Evolutionary conservation across 2,329 filamentous ascomycete genomes (phyloP).

Genomic region (Calonectria ilicicola): DNA sequence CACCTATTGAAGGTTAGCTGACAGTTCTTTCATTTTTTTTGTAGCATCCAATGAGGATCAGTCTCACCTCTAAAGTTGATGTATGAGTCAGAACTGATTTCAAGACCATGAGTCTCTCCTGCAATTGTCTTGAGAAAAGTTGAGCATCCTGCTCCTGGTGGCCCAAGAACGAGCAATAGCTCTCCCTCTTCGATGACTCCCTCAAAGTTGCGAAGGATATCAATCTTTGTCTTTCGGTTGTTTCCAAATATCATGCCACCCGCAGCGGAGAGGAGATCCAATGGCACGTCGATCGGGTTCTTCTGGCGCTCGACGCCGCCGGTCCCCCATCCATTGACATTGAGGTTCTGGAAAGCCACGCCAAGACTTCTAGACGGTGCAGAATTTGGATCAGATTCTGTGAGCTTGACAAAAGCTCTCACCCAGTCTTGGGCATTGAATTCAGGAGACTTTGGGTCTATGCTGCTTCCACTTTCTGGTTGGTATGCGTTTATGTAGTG

Average conservation of each 20-base stretch:
- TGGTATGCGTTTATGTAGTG: constrained; percentile 33
- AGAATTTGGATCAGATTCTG: constrained; percentile 39
- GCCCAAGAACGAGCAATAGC: constrained; percentile 58
- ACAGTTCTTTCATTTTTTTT: background rate
- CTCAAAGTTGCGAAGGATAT: constrained; percentile 45
- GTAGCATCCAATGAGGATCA: background rate
- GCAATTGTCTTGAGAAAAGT: constrained; percentile 68
- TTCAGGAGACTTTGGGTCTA: constrained; percentile 41
- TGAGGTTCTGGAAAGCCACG: constrained; percentile 42
- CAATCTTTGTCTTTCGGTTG: constrained; percentile 29
- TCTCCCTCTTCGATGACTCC: constrained; percentile 45
- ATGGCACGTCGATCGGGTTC: constrained; percentile 35
- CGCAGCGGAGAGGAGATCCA: constrained; percentile 26
- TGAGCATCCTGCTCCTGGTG: constrained; percentile 66
- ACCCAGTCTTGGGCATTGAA: constrained; percentile 44
- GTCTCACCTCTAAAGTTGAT: constrained; percentile 65
- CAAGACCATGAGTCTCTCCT: constrained; percentile 60
- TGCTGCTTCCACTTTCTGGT: constrained; percentile 31
- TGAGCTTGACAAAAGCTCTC: constrained; percentile 40
- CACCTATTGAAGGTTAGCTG: constrained; percentile 33
- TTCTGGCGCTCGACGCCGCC: constrained; percentile 41
- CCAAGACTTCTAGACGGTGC: constrained; percentile 40
- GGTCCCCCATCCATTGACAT: constrained; percentile 42
- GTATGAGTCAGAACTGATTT: constrained; percentile 38
- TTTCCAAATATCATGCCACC: background rate